Conservation (phyloP, 345 rosid species). For the Gossypium mustelinum region DNA sequence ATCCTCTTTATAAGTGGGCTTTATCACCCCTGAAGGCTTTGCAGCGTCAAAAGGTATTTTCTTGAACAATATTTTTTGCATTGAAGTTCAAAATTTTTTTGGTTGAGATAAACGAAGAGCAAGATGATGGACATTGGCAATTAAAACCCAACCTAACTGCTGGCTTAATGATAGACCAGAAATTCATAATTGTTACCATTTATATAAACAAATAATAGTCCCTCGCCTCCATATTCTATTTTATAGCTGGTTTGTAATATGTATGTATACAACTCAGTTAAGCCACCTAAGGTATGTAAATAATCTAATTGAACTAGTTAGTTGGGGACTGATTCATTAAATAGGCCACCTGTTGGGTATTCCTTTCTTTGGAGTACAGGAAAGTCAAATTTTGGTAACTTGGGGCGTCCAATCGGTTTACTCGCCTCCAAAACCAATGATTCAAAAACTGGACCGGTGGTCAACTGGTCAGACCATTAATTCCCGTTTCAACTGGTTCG, state of each 20-base stretch:
- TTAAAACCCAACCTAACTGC: background rate
- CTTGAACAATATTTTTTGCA: conserved; percentile 8
- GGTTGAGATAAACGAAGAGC: background rate
- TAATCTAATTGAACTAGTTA: background rate
- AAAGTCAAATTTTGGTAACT: background rate
- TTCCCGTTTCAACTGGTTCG: no score
- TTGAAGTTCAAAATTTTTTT: background rate
- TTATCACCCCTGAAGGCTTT: conserved; percentile 92
- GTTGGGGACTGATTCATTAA: background rate
- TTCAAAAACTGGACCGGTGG: no score
- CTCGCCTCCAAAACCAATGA: no score
- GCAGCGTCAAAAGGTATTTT: conserved; percentile 93
- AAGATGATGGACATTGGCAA: background rate
- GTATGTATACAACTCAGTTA: background rate
- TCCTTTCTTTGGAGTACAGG: background rate
- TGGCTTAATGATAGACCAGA: background rate
- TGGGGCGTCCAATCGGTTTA: background rate
- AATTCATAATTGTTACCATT: background rate
- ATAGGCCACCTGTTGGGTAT: background rate
- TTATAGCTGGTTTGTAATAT: background rate
- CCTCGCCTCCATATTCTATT: background rate
- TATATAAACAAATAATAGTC: background rate
- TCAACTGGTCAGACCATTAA: no score
- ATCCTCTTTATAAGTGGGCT: conserved; percentile 98
- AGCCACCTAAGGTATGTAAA: background rate